Evolutionary conservation across 129 eudicot species (phyloP).

Genomic region (Mikania micrantha): DNA sequence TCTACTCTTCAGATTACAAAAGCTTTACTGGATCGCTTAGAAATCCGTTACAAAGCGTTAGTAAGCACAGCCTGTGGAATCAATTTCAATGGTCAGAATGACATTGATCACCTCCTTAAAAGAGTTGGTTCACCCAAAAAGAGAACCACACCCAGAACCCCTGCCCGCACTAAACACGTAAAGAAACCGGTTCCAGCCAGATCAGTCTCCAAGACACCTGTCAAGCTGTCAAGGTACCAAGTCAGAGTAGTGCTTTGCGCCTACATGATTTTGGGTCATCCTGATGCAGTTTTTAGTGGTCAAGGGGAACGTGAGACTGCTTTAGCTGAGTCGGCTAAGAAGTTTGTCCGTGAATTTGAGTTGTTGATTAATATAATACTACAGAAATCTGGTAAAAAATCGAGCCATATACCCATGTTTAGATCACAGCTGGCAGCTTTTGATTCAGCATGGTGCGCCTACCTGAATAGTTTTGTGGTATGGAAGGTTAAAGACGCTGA

Average conservation of each 20-base stretch:
- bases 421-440: slow-evolving; percentile 73
- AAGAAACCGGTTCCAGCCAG: slow-evolving; percentile 38
- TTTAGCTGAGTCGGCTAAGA: slow-evolving; percentile 65
- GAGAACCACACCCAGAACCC: slow-evolving; percentile 44
- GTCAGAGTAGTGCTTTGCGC: slow-evolving; percentile 87
- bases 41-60: slow-evolving; percentile 47
- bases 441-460: slow-evolving; percentile 98
- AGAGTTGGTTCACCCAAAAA: slow-evolving; percentile 77
- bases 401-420: slow-evolving; percentile 39
- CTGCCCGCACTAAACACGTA: slow-evolving; percentile 29
- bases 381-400: slow-evolving; percentile 31
- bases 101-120: slow-evolving; percentile 84
- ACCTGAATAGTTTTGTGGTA: slow-evolving; percentile 79
- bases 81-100: slow-evolving; percentile 34
- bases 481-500: slow-evolving; percentile 98
- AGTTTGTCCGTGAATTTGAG: slow-evolving; percentile 66
- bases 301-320: slow-evolving; percentile 79
- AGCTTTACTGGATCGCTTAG: slow-evolving; percentile 80
- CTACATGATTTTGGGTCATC: slow-evolving; percentile 88
- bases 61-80: slow-evolving; percentile 21
- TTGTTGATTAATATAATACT: slow-evolving; percentile 49
- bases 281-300: slow-evolving; percentile 87
- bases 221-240: slow-evolving; percentile 68
- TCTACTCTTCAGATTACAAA: slow-evolving; percentile 61
- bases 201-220: slow-evolving; percentile 37